A percentile compares a stretch with the other conserved stretches of the same genome.
Evolutionary conservation across 1,139 yeast species (phyloP).

Genomic region (Trichomonascaceae sp.): DNA sequence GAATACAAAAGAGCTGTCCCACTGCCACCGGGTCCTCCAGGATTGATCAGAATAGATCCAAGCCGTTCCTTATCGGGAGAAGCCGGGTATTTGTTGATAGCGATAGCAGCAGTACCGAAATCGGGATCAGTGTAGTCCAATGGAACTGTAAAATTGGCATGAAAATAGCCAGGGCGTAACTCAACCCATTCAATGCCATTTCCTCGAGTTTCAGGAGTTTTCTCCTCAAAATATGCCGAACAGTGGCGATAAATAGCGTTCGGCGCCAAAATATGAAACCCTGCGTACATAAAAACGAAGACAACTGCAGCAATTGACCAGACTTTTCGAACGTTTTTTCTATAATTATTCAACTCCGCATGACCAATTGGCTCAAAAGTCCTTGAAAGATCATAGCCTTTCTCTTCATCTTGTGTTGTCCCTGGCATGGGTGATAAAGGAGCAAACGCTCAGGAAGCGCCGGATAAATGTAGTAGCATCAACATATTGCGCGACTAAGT

Average conservation of each 20-base stretch:
- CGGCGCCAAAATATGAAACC: not conserved
- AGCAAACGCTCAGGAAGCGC: not conserved
- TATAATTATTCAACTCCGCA: not conserved
- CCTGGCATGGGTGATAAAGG: not conserved
- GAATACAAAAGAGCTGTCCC: conserved; percentile 13
- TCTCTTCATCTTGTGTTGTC: not conserved
- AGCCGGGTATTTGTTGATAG: conserved; percentile 11
- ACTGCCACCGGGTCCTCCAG: conserved; percentile 21
- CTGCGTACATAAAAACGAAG: not conserved
- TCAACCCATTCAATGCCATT: not conserved
- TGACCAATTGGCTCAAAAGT: not conserved
- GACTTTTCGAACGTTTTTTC: not conserved
- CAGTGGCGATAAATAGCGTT: not conserved
- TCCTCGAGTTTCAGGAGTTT: not conserved
- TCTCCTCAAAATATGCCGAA: not conserved
- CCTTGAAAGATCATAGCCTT: not conserved
- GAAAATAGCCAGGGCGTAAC: not conserved
- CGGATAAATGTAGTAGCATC: not conserved
- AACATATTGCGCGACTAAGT: not conserved
- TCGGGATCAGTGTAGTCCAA: conserved; percentile 14
- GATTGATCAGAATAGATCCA: conserved; percentile 16
- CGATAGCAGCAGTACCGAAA: conserved; percentile 14
- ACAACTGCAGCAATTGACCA: not conserved
- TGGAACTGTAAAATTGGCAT: conserved; percentile 8
- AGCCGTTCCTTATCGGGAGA: conserved; percentile 9